Percentiles rank a stretch among this genome's conserved stretches.
These are phyloP conservation scores for Cyberlindnera suaveolens DNA, from an alignment of 805 yeast species.

Conservation along the genomic window DNA sequence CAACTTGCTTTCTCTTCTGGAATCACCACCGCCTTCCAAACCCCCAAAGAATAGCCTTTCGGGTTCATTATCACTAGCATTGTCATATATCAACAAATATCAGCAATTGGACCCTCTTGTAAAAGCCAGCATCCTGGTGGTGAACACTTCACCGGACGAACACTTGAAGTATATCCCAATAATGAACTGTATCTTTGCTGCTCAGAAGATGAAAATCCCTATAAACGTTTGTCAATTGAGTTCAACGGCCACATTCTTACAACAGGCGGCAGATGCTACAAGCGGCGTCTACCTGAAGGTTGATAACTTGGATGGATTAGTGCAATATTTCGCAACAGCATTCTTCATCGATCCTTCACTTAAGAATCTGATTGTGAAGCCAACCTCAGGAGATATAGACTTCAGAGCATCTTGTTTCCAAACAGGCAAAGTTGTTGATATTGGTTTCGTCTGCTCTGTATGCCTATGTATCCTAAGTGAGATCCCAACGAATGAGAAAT, in stretches of 20 bases:
- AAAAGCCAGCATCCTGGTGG: constrained; percentile 58
- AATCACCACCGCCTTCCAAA: constrained; percentile 20
- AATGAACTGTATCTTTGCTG: constrained; percentile 94
- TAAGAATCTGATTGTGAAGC: constrained; percentile 68
- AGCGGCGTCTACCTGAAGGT: constrained; percentile 78
- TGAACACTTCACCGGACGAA: constrained; percentile 66
- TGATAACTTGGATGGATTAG: constrained; percentile 63
- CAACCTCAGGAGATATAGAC: constrained; percentile 81
- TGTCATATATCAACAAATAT: constrained; percentile 66
- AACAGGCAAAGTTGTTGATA: constrained; percentile 84
- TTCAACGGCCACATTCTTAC: constrained; percentile 70
- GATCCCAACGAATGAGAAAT: constrained; percentile 58
- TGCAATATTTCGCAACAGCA: constrained; percentile 79
- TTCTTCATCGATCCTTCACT: constrained; percentile 82
- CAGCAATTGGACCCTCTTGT: constrained; percentile 37
- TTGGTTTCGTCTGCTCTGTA: constrained; percentile 93
- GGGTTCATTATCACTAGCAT: constrained; percentile 77
- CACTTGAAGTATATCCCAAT: constrained; percentile 82
- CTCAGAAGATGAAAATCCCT: constrained; percentile 85
- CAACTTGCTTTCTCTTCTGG: constrained; percentile 41
- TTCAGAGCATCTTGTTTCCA: constrained; percentile 92
- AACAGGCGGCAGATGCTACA: constrained; percentile 94
- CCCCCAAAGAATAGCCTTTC: constrained; percentile 48
- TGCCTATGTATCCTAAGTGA: constrained; percentile 76
- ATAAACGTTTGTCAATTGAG: constrained; percentile 87